These are phyloP conservation scores for Trametopsis cervina DNA, from an alignment of 768 basidiomycete species.

Conservation along the genomic window DNA sequence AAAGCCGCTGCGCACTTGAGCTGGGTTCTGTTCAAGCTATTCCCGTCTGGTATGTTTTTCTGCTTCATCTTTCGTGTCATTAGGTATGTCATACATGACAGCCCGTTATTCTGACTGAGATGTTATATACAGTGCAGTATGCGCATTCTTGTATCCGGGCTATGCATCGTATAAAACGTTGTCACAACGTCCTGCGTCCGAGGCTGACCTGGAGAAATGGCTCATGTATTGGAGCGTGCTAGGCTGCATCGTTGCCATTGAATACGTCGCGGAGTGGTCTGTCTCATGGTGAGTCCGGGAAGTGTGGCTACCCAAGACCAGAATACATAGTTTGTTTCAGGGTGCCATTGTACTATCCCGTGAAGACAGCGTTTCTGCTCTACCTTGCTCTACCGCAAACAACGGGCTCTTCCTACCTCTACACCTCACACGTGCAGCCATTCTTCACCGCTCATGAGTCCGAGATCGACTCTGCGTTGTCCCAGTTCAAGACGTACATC, in stretches of 20 bases:
- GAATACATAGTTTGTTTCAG: slow-evolving; percentile 29
- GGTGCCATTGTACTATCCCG: slow-evolving; percentile 82
- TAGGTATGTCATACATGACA: slow-evolving; percentile 24
- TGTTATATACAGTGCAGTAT: slow-evolving; percentile 43
- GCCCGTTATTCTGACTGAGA: neutral
- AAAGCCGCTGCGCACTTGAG: no score
- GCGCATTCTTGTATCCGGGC: slow-evolving; percentile 84
- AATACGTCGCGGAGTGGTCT: slow-evolving; percentile 83
- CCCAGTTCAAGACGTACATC: slow-evolving; percentile 49
- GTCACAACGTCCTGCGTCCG: slow-evolving; percentile 77
- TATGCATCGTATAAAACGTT: slow-evolving; percentile 97
- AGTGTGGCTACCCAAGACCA: slow-evolving; percentile 3
- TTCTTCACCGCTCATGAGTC: slow-evolving; percentile 77
- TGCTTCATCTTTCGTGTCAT: slow-evolving; percentile 35
- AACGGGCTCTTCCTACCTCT: slow-evolving; percentile 81
- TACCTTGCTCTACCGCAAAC: slow-evolving; percentile 90
- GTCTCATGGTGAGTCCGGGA: slow-evolving; percentile 75
- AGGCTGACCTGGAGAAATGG: slow-evolving; percentile 86
- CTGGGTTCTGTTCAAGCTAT: neutral
- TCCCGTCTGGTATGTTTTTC: slow-evolving; percentile 29
- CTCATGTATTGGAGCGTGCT: slow-evolving; percentile 96
- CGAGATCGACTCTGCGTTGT: slow-evolving; percentile 79
- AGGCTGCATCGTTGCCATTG: slow-evolving; percentile 73
- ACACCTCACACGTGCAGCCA: slow-evolving; percentile 71
- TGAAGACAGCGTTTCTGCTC: slow-evolving; percentile 81